These are phyloP conservation scores for Phytopythium oedochilum DNA, from an alignment of 352 stramenopile species.

Conservation along the genomic window DNA sequence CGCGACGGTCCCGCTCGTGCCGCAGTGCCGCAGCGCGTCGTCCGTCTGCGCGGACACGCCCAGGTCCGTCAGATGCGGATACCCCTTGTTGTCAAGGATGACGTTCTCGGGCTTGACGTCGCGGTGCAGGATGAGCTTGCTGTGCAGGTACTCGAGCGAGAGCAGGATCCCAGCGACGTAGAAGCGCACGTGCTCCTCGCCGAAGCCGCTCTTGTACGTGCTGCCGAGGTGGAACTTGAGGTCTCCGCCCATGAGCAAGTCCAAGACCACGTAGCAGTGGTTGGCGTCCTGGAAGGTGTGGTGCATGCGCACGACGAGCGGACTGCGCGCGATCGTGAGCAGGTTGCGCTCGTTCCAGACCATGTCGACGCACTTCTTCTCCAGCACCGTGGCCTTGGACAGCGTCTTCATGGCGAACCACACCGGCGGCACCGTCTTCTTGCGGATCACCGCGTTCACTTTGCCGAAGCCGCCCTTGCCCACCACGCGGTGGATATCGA, in stretches of 20 bases:
- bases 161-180: slow-evolving; percentile 57
- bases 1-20: slow-evolving; percentile 53
- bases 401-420: slow-evolving; percentile 78
- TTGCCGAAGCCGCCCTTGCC: slow-evolving; percentile 71
- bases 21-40: slow-evolving; percentile 30
- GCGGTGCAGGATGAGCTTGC: slow-evolving; percentile 61
- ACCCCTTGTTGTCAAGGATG: slow-evolving; percentile 75
- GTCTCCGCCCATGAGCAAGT: slow-evolving; percentile 65
- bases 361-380: slow-evolving; percentile 62
- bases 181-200: slow-evolving; percentile 41
- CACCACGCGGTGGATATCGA: slow-evolving; percentile 62
- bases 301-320: slow-evolving; percentile 56
- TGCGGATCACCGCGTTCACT: slow-evolving; percentile 67
- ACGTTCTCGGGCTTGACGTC: slow-evolving; percentile 87
- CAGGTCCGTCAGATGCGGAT: slow-evolving; percentile 67
- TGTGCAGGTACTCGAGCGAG: slow-evolving; percentile 68
- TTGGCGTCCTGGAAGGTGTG: slow-evolving; percentile 60
- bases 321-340: slow-evolving; percentile 39
- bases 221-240: slow-evolving; percentile 63
- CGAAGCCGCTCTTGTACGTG: slow-evolving; percentile 49
- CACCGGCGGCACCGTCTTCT: slow-evolving; percentile 37
- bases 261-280: slow-evolving; percentile 80
- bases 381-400: slow-evolving; percentile 47
- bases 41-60: slow-evolving; percentile 59
- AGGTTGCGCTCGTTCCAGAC: slow-evolving; percentile 78